A percentile compares a stretch with the other conserved stretches of the same genome.
These are phyloP conservation scores for Lachnum nothofagi DNA, from an alignment of 2,329 filamentous ascomycete species.

Conservation along the genomic window DNA sequence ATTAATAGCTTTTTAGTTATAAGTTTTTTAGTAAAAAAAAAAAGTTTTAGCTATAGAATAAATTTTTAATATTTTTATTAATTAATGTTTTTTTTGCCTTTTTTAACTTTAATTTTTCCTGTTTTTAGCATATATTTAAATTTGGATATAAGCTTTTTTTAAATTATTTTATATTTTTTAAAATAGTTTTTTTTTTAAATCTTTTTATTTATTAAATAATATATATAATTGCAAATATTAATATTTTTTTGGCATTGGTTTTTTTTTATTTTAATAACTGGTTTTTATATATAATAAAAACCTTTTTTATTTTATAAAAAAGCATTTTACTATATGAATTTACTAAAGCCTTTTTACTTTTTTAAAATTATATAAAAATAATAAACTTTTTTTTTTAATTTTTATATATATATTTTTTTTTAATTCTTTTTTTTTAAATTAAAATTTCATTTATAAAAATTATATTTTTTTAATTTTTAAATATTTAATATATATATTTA, in stretches of 20 bases:
- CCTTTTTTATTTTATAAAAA: no score
- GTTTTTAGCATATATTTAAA: background rate
- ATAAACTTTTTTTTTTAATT: no score
- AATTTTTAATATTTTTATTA: conserved; percentile 5
- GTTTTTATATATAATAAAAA: conserved; percentile 2
- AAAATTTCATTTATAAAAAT: background rate
- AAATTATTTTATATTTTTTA: background rate
- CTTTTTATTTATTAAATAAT: background rate
- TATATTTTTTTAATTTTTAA: background rate
- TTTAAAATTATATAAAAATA: background rate
- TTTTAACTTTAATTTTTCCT: background rate
- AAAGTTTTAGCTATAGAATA: no score
- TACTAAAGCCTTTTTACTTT: conserved; percentile 1
- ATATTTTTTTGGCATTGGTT: background rate
- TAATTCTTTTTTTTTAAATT: background rate
- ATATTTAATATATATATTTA: background rate
- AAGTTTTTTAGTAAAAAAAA: conserved; percentile 1
- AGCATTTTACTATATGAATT: conserved; percentile 5
- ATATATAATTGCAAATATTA: background rate
- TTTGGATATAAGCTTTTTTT: background rate
- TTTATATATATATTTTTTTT: no score
- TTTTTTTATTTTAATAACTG: background rate
- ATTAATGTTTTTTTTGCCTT: conserved; percentile 1
- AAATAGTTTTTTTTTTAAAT: no score
- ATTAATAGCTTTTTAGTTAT: background rate